A percentile compares a stretch with the other conserved stretches of the same genome.
Evolutionary conservation across 2,329 filamentous ascomycete species (phyloP).

Genomic region (Sporothrix protearum): DNA sequence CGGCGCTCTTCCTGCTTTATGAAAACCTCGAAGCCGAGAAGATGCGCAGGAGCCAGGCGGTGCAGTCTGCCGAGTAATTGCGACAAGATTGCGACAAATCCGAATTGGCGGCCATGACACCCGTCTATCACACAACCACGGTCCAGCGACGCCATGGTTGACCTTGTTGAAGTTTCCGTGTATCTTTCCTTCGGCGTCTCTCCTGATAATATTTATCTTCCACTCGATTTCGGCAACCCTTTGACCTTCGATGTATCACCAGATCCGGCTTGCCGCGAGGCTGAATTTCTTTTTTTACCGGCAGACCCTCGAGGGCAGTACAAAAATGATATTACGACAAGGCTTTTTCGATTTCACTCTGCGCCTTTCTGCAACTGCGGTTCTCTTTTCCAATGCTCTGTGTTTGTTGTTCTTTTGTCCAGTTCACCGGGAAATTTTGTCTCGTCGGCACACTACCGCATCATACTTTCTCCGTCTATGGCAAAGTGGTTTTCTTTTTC

Average conservation of each 20-base stretch:
- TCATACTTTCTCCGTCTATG: neutral
- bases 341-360: slow-evolving; percentile 24
- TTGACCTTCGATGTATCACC: slow-evolving; percentile 44
- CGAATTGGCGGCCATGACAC: slow-evolving; percentile 22
- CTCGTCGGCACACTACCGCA: neutral
- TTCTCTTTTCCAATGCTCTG: neutral
- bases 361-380: slow-evolving; percentile 16
- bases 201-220: slow-evolving; percentile 37
- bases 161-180: slow-evolving; percentile 23
- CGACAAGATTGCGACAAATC: neutral
- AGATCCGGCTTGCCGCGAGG: slow-evolving; percentile 64
- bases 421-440: neutral
- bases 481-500: slow-evolving; percentile 8
- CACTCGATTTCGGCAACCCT: slow-evolving; percentile 51
- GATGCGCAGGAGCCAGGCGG: slow-evolving; percentile 86
- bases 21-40: slow-evolving; percentile 99
- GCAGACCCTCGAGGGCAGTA: slow-evolving; percentile 42
- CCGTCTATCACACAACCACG: neutral
- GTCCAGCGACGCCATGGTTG: neutral
- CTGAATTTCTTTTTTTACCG: slow-evolving; percentile 44
- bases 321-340: slow-evolving; percentile 42
- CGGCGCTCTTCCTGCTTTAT: slow-evolving; percentile 91
- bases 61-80: slow-evolving; percentile 49
- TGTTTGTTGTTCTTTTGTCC: neutral
- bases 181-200: slow-evolving; percentile 27